These are phyloP conservation scores for Nemophila menziesii DNA, from an alignment of 257 asterid species.

Conservation along the genomic window DNA sequence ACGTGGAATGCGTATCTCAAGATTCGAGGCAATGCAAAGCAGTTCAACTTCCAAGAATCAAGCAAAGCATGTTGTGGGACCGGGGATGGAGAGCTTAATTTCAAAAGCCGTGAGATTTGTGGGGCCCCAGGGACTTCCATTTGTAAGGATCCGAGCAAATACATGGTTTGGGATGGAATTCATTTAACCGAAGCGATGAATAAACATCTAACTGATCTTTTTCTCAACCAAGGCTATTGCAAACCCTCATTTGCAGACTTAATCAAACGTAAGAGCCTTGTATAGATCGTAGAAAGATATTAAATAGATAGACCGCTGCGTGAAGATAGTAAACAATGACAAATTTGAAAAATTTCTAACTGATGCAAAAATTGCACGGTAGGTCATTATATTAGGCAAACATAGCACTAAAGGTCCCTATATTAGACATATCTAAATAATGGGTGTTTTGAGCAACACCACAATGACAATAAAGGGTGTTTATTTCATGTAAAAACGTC, in stretches of 20 bases:
- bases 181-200: slow-evolving; percentile 36
- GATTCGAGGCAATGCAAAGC: slow-evolving; percentile 15
- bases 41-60: slow-evolving; percentile 29
- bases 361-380: no score
- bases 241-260: slow-evolving; percentile 22
- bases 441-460: background rate
- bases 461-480: background rate
- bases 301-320: slow-evolving; percentile 1
- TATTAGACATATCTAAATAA: no score
- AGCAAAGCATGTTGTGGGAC: slow-evolving; percentile 31
- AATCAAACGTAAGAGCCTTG: slow-evolving; percentile 9
- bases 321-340: slow-evolving; percentile 5
- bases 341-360: no score
- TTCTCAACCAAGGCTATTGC: slow-evolving; percentile 33
- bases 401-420: no score
- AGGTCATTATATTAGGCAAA: no score
- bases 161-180: slow-evolving; percentile 29
- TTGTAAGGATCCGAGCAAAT: slow-evolving; percentile 22
- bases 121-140: slow-evolving; percentile 18
- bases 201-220: slow-evolving; percentile 23
- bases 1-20: slow-evolving; percentile 31
- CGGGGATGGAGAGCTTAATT: slow-evolving; percentile 8
- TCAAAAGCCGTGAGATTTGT: slow-evolving; percentile 8
- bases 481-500: background rate
- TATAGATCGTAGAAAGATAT: no score